Evolutionary conservation across 1,284 basidiomycete genomes (phyloP).

Genomic region (Meira miltonrushii): DNA sequence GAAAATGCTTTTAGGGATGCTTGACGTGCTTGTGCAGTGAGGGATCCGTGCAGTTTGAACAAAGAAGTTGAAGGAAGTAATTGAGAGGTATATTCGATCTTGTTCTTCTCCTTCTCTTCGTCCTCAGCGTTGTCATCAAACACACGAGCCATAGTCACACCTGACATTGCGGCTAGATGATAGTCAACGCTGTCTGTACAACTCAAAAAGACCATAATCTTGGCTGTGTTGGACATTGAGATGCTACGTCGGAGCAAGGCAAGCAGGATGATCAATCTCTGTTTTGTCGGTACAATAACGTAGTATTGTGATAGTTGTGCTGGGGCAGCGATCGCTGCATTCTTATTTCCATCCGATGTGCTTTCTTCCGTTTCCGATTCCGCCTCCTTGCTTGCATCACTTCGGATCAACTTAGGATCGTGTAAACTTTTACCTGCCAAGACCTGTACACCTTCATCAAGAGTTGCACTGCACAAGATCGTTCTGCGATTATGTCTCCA

Average conservation of each 20-base stretch:
- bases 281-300: conserved; percentile 83
- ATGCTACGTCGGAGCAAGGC: conserved; percentile 68
- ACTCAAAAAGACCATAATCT: conserved; percentile 87
- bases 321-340: conserved; percentile 60
- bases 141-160: conserved; percentile 64
- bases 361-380: conserved; percentile 18
- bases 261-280: conserved; percentile 82
- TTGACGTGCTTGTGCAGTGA: conserved; percentile 75
- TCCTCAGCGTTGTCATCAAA: conserved; percentile 23
- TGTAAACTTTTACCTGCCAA: conserved; percentile 75
- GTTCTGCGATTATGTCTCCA: conserved; percentile 64
- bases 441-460: conserved; percentile 88
- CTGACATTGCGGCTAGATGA: conserved; percentile 82
- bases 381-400: conserved; percentile 15
- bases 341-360: background rate
- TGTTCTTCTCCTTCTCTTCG: conserved; percentile 37
- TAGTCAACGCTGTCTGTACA: conserved; percentile 98
- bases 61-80: conserved; percentile 68
- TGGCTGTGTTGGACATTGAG: conserved; percentile 55
- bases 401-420: conserved; percentile 57
- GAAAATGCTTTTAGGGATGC: conserved; percentile 78
- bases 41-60: conserved; percentile 89
- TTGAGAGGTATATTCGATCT: conserved; percentile 57
- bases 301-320: conserved; percentile 92
- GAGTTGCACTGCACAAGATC: conserved; percentile 92